A percentile compares a stretch with the other conserved stretches of the same genome.
These are phyloP conservation scores for Exophiala viscosa DNA, from an alignment of 2,329 filamentous ascomycete genomes.

Conservation along the genomic window DNA sequence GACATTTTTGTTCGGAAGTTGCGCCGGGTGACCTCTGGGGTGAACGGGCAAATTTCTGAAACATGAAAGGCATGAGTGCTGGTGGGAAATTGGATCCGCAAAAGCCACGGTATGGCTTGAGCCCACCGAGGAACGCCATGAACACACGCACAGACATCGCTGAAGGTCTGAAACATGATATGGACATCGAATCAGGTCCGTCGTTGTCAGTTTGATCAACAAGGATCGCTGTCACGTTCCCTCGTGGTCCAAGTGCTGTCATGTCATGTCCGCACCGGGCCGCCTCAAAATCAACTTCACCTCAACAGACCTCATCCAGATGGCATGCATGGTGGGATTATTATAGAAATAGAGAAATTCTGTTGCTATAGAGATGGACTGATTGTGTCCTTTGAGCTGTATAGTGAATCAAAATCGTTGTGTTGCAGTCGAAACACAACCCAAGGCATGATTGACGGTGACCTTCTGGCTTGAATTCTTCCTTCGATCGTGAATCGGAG, in stretches of 20 bases:
- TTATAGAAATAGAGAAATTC: too few species aligned
- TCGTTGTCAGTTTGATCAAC: neutral
- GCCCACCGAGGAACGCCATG: neutral
- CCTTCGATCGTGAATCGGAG: too few species aligned
- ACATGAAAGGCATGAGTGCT: constrained; percentile 4
- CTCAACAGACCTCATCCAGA: too few species aligned
- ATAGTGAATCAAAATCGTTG: too few species aligned
- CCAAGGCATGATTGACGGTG: too few species aligned
- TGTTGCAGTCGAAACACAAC: too few species aligned
- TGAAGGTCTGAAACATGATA: neutral
- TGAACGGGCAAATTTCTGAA: constrained; percentile 10
- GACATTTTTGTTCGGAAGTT: constrained; percentile 17
- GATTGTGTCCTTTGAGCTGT: too few species aligned
- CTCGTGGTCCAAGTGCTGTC: neutral
- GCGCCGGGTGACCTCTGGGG: constrained; percentile 4
- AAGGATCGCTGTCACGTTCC: neutral
- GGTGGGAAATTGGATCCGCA: constrained; percentile 14
- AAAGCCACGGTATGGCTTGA: neutral
- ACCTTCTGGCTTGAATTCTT: too few species aligned
- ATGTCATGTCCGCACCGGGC: neutral
- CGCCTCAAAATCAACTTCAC: neutral
- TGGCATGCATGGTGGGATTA: too few species aligned
- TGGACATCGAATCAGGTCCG: neutral
- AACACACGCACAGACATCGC: neutral
- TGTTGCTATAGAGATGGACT: too few species aligned